phyloP scores from a whole-genome alignment of 257 asterid genomes.

The Penstemon eatonii region DNA sequence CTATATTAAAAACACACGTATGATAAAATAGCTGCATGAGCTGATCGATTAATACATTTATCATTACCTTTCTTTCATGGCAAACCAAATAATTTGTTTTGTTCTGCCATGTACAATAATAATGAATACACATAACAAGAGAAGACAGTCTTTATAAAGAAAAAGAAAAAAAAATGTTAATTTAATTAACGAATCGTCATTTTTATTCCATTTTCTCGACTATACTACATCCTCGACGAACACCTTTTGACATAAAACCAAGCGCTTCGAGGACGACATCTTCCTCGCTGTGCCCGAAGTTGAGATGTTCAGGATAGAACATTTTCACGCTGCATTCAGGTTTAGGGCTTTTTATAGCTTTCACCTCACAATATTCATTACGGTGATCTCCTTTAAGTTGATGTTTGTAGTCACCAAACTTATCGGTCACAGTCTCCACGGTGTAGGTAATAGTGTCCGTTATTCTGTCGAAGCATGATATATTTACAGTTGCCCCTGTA shows the following conservation, averaged over 20 bases:
- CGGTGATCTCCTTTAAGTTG: slow-evolving; percentile 39
- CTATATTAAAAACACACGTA: too few relatives aligned
- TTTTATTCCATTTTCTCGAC: background rate
- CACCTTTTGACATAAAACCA: slow-evolving; percentile 30
- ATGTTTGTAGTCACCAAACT: slow-evolving; percentile 30
- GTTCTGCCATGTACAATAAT: background rate
- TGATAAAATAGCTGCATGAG: too few relatives aligned
- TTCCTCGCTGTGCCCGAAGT: slow-evolving; percentile 33
- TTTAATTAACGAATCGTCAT: background rate
- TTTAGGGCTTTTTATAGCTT: slow-evolving; percentile 28
- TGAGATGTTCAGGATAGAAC: slow-evolving; percentile 4
- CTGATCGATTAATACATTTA: background rate
- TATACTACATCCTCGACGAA: slow-evolving; percentile 14
- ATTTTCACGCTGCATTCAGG: slow-evolving; percentile 31
- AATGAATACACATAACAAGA: background rate
- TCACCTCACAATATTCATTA: slow-evolving; percentile 45
- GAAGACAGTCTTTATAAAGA: background rate
- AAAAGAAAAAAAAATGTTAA: background rate
- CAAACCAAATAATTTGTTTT: background rate
- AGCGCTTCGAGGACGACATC: slow-evolving; percentile 34
- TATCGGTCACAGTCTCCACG: slow-evolving; percentile 25
- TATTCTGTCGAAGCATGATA: slow-evolving; percentile 34
- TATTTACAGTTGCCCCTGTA: slow-evolving; percentile 37
- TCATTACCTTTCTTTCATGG: background rate
- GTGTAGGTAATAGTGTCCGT: slow-evolving; percentile 15